Base-by-base conservation (phyloP, 371 early-diverging fungal genomes). In the Rhizopus microsporus region DNA sequence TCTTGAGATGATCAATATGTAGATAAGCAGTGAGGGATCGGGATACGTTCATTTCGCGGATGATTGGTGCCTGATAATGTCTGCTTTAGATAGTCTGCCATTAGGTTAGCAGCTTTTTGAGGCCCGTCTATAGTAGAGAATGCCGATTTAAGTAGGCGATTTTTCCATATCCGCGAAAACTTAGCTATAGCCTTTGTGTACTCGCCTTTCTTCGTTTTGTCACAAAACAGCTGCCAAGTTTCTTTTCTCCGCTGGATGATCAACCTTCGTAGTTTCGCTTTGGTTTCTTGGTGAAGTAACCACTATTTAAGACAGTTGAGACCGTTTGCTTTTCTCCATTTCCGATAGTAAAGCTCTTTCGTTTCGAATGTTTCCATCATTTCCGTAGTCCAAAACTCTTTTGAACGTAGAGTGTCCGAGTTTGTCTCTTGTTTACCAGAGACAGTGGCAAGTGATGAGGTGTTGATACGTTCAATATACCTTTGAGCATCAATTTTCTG, bases 211-310 rank as follows among this genome's bases (percentile, higher is more conserved):
- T 17, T 23, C 38, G 48, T 29, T 37, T 29, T 35, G 40, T 35
- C 23, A 39, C 60, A 61, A 17, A 66, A 59, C 3, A 34, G 45
- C 0, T 29, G 17, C 62, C 63, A 63, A 7, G 63, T 68, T 57
- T 67, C 47, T 8, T 43, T 50, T 0, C 54, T 48, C 10, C 57
- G 52, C 35, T 15, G 30, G 33, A n/a, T 15, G 1, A 52, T 12
- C 2, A 42, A 10, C 31, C 34, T 10, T 4, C 51, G 29, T 50
- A 61, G 31, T 15, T 56, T 35, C 3, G 53, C 59, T 39, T 39
- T 10, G 5, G 65, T 37, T 45, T 59, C 56, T 56, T 64, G 59
- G 39, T 64, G 59, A 5, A 15, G 13, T 3, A 56, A 10, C 54
- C 56, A 55, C 39, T 51, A 59, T 29, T 29, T 51, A 13, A 56